Conservation (phyloP, 2,329 filamentous ascomycete genomes). For the Aspergillus calidoustus region DNA sequence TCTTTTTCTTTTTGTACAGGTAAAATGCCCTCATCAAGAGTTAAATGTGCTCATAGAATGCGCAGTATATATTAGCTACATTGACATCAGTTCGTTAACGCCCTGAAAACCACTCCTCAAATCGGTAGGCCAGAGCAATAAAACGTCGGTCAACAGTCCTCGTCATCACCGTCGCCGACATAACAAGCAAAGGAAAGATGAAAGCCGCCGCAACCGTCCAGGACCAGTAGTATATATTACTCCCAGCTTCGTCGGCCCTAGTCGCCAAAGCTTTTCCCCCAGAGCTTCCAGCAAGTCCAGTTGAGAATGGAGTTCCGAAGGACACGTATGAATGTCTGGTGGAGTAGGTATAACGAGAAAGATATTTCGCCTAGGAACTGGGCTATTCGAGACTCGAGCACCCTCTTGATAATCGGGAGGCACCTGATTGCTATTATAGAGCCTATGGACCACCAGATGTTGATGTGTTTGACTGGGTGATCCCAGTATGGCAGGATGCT, state of each 20-base stretch:
- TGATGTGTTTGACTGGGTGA: not conserved
- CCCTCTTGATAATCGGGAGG: not conserved
- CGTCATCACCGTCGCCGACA: not conserved
- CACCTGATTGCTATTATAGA: not conserved
- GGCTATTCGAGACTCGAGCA: not conserved
- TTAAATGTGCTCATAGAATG: too few relatives aligned
- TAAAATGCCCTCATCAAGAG: too few relatives aligned
- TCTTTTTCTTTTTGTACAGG: too few relatives aligned
- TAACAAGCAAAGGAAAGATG: not conserved
- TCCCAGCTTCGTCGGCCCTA: not conserved
- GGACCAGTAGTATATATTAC: not conserved
- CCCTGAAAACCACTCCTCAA: not conserved
- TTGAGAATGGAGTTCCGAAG: not conserved
- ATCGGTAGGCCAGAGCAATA: not conserved
- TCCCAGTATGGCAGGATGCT: not conserved
- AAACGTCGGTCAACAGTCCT: not conserved
- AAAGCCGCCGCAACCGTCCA: not conserved
- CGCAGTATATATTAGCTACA: not conserved
- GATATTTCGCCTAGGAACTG: not conserved
- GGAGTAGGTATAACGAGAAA: conserved; percentile 2
- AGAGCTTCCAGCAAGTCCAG: not conserved
- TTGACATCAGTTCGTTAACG: not conserved
- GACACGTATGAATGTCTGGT: not conserved
- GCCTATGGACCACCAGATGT: not conserved
- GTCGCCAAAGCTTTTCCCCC: not conserved